A percentile compares a stretch with the other conserved stretches of the same genome.
Conservation (phyloP, 2,329 filamentous ascomycete genomes). For the Trichoderma atroviride region DNA sequence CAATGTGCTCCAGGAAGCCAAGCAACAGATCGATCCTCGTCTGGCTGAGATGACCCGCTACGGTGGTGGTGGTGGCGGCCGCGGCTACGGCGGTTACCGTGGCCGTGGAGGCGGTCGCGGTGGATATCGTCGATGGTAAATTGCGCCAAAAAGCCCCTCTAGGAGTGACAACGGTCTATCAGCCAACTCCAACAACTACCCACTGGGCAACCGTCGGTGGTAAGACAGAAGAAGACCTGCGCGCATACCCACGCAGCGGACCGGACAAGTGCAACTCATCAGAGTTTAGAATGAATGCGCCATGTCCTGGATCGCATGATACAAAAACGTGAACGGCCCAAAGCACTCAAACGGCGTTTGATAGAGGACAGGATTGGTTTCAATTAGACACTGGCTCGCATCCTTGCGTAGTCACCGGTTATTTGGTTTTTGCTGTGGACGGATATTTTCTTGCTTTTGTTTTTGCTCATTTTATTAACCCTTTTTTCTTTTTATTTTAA, state of each 20-base stretch:
- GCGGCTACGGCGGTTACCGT: constrained; percentile 72
- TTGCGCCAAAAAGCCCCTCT: constrained; percentile 34
- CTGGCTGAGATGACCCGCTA: constrained; percentile 96
- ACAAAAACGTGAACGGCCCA: constrained; percentile 26
- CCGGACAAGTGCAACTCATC: constrained; percentile 5
- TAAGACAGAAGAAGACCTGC: constrained; percentile 39
- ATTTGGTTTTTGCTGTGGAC: constrained; percentile 28
- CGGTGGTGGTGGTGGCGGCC: constrained; percentile 77
- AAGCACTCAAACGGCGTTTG: constrained; percentile 37
- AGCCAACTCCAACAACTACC: constrained; percentile 55
- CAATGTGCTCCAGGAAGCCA: constrained; percentile 88
- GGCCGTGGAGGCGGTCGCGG: constrained; percentile 59
- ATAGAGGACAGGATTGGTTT: constrained; percentile 37
- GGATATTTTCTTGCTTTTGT: constrained; percentile 16
- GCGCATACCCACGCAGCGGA: not conserved
- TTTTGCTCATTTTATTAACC: constrained; percentile 22
- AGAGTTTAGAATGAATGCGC: not conserved
- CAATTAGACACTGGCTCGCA: constrained; percentile 31
- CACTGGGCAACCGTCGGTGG: constrained; percentile 55
- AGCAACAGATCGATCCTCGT: constrained; percentile 96
- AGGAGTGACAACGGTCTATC: constrained; percentile 41
- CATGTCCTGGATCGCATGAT: not conserved
- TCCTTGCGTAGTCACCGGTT: constrained; percentile 24
- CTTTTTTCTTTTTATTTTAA: constrained; percentile 27
- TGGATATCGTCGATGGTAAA: constrained; percentile 46